Base-by-base conservation (phyloP, 1,284 basidiomycete species). In the Tylopilus sp. region DNA sequence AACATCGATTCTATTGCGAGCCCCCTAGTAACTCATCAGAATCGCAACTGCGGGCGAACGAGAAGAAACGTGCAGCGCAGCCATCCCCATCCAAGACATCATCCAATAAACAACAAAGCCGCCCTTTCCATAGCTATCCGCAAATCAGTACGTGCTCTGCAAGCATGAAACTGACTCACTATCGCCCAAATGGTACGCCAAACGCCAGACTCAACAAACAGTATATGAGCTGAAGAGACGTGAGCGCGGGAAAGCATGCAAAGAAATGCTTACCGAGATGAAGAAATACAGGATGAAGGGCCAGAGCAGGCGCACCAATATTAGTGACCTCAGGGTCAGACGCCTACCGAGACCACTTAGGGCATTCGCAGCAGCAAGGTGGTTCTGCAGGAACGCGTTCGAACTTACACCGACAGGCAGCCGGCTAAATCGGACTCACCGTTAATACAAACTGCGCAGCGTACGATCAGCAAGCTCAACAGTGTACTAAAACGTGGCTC, bases 101-200 rank as follows among this genome's bases (percentile, higher is more conserved):
- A 86, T 84, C 82, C 86, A 89, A 70, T 86, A 88, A 19, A 89
- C 69, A 53, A 89, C 69, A 65, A 89, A 89, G 0, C 86, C 88
- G 0, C 67, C 73, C 25, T 68, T 63, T 8, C 78, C 77, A 49
- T 77, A 82, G 29, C 69, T 58, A 31, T 16, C 12, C 8, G 7
- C 21, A 11, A 33, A 29, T 54, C 28, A 59, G 42, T 21, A 29
- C 15, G 13, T 36, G 18, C 33, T 34, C n/a, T n/a, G 33, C 29
- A 31, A 36, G 21, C 1, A 35, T 13, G 15, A 42, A 19, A 16
- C n/a, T 15, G 33, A 50, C 69, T 19, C 45, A 76, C 74, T 68
- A 76, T 57, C 74, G 71, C 18, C 66, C 69, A 52, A 84, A 79
- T 25, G 81, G 76, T 6, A 82, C 69, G 34, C 79, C 74, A 70